phyloP scores from a whole-genome alignment of 345 rosid species.

The Gossypium bickii region DNA sequence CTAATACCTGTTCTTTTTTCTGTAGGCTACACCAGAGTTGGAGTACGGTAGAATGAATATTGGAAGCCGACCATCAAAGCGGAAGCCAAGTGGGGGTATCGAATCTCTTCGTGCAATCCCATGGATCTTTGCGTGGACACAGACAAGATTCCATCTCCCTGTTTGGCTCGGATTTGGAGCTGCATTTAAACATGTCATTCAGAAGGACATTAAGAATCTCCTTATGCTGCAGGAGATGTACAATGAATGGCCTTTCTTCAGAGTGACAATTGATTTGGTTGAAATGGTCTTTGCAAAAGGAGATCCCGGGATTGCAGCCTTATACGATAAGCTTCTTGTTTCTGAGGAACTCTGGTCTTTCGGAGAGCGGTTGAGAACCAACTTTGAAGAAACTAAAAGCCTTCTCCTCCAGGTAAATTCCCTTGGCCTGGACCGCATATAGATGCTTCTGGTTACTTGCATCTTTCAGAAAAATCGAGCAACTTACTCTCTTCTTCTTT shows the following conservation, averaged over 20 bases:
- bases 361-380: slow-evolving; percentile 62
- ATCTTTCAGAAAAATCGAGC: neutral
- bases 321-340: slow-evolving; percentile 84
- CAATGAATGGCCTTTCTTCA: slow-evolving; percentile 89
- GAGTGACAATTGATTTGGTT: slow-evolving; percentile 89
- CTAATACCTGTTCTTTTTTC: slow-evolving; percentile 12
- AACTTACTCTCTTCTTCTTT: neutral
- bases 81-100: slow-evolving; percentile 95
- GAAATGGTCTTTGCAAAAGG: slow-evolving; percentile 99
- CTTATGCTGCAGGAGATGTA: slow-evolving; percentile 86
- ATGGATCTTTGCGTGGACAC: slow-evolving; percentile 99
- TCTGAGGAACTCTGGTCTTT: slow-evolving; percentile 72
- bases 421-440: neutral
- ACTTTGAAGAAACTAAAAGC: slow-evolving; percentile 77
- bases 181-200: slow-evolving; percentile 66
- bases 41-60: slow-evolving; percentile 98
- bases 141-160: slow-evolving; percentile 95
- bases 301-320: slow-evolving; percentile 84
- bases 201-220: slow-evolving; percentile 71
- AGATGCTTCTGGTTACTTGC: neutral
- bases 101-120: slow-evolving; percentile 98
- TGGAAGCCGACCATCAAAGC: slow-evolving; percentile 94
- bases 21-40: slow-evolving; percentile 96
- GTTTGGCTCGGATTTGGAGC: slow-evolving; percentile 98
- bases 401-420: slow-evolving; percentile 77